Percentiles rank a stretch among this genome's conserved stretches.
Conservation (phyloP, 805 yeast genomes). For the Schizosaccharomyces lindneri region DNA sequence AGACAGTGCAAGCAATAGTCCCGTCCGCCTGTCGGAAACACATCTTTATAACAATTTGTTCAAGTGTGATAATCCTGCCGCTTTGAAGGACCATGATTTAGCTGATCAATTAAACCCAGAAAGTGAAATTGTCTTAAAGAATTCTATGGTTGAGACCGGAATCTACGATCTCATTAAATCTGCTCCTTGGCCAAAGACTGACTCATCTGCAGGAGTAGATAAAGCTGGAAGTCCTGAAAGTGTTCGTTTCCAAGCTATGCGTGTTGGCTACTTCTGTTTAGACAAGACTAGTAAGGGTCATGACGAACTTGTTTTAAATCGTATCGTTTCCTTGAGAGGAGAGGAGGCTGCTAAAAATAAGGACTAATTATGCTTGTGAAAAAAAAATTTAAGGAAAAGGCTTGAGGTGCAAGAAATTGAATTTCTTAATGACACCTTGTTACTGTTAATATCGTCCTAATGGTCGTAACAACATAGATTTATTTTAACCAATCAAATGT, state of each 20-base stretch:
- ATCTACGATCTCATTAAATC: slow-evolving; percentile 44
- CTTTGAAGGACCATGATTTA: slow-evolving; percentile 70
- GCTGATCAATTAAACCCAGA: slow-evolving; percentile 53
- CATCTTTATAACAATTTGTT: slow-evolving; percentile 73
- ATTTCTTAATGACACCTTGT: background rate
- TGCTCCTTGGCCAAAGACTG: slow-evolving; percentile 30
- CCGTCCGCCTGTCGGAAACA: slow-evolving; percentile 44
- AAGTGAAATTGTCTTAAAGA: slow-evolving; percentile 40
- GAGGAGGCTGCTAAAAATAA: slow-evolving; percentile 26
- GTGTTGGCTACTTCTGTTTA: slow-evolving; percentile 85
- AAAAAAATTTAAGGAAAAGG: background rate
- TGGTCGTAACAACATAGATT: no score
- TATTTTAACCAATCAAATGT: background rate
- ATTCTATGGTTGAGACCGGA: slow-evolving; percentile 57
- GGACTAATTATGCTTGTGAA: background rate
- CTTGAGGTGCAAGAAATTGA: background rate
- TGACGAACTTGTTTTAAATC: slow-evolving; percentile 47
- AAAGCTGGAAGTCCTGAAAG: slow-evolving; percentile 42
- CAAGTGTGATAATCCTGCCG: slow-evolving; percentile 71
- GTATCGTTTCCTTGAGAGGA: slow-evolving; percentile 69
- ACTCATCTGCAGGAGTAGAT: slow-evolving; percentile 27
- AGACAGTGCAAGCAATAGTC: slow-evolving; percentile 32
- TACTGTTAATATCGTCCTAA: no score
- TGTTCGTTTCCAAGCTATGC: slow-evolving; percentile 91
- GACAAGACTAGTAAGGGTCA: slow-evolving; percentile 44